Evolutionary conservation across 78 protist genomes (phyloP).

Genomic region (Dictyostelium capitatum): DNA sequence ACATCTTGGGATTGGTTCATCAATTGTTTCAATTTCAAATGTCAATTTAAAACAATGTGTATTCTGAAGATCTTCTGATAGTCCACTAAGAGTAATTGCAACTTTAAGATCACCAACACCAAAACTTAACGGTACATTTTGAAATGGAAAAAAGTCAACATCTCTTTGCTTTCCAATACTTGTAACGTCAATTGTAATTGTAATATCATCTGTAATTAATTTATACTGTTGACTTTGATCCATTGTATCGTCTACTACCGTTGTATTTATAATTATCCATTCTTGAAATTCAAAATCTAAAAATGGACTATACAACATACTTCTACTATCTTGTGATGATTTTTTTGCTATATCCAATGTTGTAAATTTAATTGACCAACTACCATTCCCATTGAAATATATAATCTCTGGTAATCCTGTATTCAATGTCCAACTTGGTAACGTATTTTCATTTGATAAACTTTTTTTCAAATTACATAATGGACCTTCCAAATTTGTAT

Average conservation of each 20-base stretch:
- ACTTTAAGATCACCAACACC: not conserved
- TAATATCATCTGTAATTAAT: not conserved
- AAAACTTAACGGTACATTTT: not conserved
- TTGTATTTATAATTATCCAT: not conserved
- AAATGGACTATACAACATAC: not conserved
- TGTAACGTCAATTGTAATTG: not conserved
- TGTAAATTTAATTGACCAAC: constrained; percentile 5
- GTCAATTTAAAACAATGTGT: not conserved
- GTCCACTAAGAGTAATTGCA: not conserved
- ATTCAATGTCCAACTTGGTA: not conserved
- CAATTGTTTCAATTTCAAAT: not conserved
- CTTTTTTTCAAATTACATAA: not conserved
- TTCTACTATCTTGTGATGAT: not conserved
- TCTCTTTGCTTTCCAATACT: not conserved
- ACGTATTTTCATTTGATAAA: not conserved
- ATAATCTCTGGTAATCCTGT: not conserved
- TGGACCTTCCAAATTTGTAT: not conserved
- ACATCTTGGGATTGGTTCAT: not conserved
- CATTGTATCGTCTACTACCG: not conserved
- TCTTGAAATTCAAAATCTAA: constrained; percentile 10
- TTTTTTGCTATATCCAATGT: not conserved
- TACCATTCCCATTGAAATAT: not conserved
- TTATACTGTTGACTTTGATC: not conserved
- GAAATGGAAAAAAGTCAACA: not conserved
- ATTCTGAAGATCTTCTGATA: not conserved